Conservation (phyloP, 140 eudicot species). For the Bidens hawaiensis region DNA sequence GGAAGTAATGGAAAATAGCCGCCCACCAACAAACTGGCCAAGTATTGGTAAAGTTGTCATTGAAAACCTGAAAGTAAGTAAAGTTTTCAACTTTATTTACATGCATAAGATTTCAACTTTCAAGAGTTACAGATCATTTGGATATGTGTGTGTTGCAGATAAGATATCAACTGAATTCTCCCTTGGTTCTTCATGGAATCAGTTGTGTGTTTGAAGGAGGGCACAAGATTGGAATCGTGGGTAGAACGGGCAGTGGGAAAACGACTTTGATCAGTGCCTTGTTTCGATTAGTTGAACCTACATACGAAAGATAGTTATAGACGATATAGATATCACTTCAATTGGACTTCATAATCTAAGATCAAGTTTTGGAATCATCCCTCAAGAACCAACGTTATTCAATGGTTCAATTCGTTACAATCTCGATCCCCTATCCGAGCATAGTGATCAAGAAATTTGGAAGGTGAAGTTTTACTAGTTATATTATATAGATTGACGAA, state of each 20-base stretch:
- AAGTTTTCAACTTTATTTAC: neutral
- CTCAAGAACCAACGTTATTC: slow-evolving; percentile 71
- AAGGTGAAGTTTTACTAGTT: slow-evolving; percentile 32
- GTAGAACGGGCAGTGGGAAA: slow-evolving; percentile 77
- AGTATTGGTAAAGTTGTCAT: slow-evolving; percentile 48
- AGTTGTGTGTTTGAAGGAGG: slow-evolving; percentile 62
- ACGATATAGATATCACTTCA: slow-evolving; percentile 37
- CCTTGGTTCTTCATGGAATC: slow-evolving; percentile 57
- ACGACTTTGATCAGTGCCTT: slow-evolving; percentile 65
- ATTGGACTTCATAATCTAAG: slow-evolving; percentile 67
- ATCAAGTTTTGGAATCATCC: slow-evolving; percentile 54
- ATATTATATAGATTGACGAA: too few species aligned
- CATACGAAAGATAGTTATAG: slow-evolving; percentile 51
- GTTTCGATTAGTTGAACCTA: slow-evolving; percentile 67
- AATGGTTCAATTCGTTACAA: slow-evolving; percentile 67
- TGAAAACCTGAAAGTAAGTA: slow-evolving; percentile 46
- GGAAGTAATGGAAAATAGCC: slow-evolving; percentile 41
- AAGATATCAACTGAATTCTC: slow-evolving; percentile 48
- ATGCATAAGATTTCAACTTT: neutral
- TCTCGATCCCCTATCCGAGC: slow-evolving; percentile 57
- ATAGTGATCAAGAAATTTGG: slow-evolving; percentile 58
- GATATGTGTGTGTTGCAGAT: slow-evolving; percentile 33
- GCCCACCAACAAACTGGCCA: slow-evolving; percentile 59
- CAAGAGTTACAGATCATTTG: neutral
- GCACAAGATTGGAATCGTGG: slow-evolving; percentile 59